Percentiles rank a stretch among this genome's conserved stretches.
Conservation (phyloP, 176 grass and related monocot species). For the Hyparrhenia diplandra region DNA sequence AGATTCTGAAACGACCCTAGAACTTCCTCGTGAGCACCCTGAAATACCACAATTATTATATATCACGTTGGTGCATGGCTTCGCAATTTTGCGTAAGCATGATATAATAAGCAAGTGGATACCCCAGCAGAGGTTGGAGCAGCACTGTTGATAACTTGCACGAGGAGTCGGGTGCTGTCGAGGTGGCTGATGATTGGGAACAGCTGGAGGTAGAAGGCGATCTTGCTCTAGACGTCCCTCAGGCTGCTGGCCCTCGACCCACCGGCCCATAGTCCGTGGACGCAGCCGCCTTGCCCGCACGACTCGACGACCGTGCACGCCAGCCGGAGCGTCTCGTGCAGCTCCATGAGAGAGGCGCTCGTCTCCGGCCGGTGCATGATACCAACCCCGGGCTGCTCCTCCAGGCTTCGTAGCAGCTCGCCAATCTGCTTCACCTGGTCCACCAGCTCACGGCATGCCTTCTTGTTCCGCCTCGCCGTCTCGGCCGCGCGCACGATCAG, state of each 20-base stretch:
- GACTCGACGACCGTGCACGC: constrained; percentile 28
- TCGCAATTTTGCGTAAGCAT: not conserved
- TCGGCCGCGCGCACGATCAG: constrained; percentile 15
- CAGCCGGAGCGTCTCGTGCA: constrained; percentile 26
- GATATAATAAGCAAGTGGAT: not conserved
- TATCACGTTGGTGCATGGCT: not conserved
- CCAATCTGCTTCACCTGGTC: constrained; percentile 26
- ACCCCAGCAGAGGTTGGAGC: not conserved
- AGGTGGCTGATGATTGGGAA: constrained; percentile 42
- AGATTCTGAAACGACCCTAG: not conserved
- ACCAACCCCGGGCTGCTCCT: not conserved
- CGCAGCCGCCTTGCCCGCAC: constrained; percentile 25
- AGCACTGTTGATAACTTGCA: constrained; percentile 10
- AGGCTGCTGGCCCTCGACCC: not conserved
- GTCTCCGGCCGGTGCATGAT: constrained; percentile 29
- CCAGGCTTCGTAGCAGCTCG: constrained; percentile 29
- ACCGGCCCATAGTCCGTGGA: constrained; percentile 8
- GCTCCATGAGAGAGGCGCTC: constrained; percentile 19
- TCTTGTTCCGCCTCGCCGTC: constrained; percentile 29
- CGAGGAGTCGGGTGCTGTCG: constrained; percentile 30
- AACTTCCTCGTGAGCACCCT: not conserved
- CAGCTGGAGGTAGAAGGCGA: constrained; percentile 34
- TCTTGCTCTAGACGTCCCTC: constrained; percentile 20
- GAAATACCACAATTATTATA: not conserved
- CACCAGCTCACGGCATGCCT: constrained; percentile 30